Evolutionary conservation across 331 rosid species (phyloP), one percentile per base, ranked within the genome.

Genomic region (Acacia concinna): DNA sequence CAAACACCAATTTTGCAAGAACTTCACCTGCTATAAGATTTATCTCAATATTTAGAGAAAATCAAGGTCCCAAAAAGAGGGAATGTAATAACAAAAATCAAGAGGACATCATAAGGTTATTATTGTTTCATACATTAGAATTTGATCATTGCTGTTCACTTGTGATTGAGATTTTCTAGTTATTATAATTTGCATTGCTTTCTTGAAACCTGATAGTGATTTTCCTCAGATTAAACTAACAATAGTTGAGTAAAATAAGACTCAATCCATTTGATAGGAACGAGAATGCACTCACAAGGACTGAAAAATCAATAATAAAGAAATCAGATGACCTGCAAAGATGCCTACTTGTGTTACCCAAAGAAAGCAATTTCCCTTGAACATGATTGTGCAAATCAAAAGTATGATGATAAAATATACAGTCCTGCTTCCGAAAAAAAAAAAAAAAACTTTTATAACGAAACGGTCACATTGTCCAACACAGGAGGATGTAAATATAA

Each of bases 391-490:
- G n/a, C 73, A 68, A 37, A 37, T 41, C 73, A 9, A 25, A 21
- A 2, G 54, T 17, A 68, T 40, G 28, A 37, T 40, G 20, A 12
- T 43, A 8, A 60, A 43, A 44, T 68, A 75, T 68, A 77, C 44
- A 10, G 35, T 20, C 67, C 28, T 31, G 68, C 44, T 35, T 69
- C 64, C 8, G 44, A 78, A 63, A 75, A 34, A 52, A 52, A 11
- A 41, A 78, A 63, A 75, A 34, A 52, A 52, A 11, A 41, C 20
- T 49, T 63, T 21, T 13, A 60, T 43, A 79, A 34, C 75, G 9
- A 54, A 44, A 75, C 40, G 69, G 71, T 67, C 8, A 17, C 74
- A 41, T 25, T 4, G 38, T 18, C 34, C 20, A 31, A 25, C 6
- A 23, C 6, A 11, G 25, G 14, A 17, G 17, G 30, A 27, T 17